These are phyloP conservation scores for Globisporangium radiosum DNA, from an alignment of 352 stramenopile species.

Conservation along the genomic window DNA sequence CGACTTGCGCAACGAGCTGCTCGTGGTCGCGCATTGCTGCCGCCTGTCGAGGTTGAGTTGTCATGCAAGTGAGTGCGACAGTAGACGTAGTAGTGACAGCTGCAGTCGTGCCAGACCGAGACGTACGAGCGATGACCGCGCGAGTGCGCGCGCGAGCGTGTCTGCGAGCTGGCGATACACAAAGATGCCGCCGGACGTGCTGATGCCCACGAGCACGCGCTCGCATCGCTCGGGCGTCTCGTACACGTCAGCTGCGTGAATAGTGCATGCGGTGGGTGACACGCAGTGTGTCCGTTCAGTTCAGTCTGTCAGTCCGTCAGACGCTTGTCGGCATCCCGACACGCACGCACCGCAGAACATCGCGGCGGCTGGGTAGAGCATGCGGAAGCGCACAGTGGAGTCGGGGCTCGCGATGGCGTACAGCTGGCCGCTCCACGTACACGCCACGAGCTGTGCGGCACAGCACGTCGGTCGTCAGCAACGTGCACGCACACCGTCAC, in stretches of 20 bases:
- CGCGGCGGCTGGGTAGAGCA: conserved; percentile 42
- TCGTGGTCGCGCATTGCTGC: conserved; percentile 32
- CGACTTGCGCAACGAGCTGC: conserved; percentile 21
- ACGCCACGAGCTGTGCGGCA: conserved; percentile 41
- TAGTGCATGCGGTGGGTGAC: background rate
- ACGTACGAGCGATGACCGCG: conserved; percentile 35
- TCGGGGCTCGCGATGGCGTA: conserved; percentile 40
- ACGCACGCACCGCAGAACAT: conserved; percentile 60
- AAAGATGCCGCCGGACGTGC: conserved; percentile 58
- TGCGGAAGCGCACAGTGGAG: conserved; percentile 51
- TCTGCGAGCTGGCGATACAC: conserved; percentile 44
- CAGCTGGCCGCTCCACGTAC: conserved; percentile 65
- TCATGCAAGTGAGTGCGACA: background rate
- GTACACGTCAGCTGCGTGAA: conserved; percentile 23
- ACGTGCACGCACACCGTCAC: too few species aligned
- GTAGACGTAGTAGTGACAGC: background rate
- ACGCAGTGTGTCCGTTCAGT: background rate
- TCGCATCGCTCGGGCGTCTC: conserved; percentile 22
- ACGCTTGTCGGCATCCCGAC: too few species aligned
- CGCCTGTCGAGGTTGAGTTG: conserved; percentile 10
- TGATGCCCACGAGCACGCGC: conserved; percentile 49
- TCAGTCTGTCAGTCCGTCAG: too few species aligned
- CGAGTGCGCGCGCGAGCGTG: conserved; percentile 38
- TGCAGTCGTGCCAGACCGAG: background rate
- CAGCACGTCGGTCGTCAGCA: background rate